phyloP scores from a whole-genome alignment of 2,329 filamentous ascomycete genomes.

The Cercospora sesami region DNA sequence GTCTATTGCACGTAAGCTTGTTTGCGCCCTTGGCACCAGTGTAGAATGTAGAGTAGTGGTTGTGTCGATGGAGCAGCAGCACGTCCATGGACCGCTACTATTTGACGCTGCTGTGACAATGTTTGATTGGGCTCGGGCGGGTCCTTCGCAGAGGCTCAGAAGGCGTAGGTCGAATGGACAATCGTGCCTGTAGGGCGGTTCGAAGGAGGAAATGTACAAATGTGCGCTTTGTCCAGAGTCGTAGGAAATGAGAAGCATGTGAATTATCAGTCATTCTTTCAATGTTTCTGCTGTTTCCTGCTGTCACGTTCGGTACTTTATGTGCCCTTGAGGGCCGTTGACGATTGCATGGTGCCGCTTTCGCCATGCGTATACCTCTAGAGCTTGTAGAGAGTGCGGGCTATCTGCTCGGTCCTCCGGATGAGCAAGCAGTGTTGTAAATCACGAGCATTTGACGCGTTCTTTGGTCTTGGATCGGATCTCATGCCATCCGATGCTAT shows the following conservation, averaged over 20 bases:
- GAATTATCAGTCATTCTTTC: background rate
- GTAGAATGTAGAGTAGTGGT: too few relatives aligned
- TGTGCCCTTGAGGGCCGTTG: background rate
- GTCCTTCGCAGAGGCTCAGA: background rate
- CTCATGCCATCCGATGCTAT: too few relatives aligned
- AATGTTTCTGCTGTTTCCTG: background rate
- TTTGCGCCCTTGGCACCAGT: too few relatives aligned
- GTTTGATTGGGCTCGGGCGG: background rate
- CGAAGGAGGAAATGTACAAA: background rate
- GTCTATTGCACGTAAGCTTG: too few relatives aligned
- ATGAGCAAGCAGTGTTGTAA: background rate
- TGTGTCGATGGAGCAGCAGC: too few relatives aligned
- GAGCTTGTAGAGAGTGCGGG: background rate
- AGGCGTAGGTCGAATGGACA: background rate
- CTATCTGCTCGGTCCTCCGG: too few relatives aligned
- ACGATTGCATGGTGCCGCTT: background rate
- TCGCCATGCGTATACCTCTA: background rate
- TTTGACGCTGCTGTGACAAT: background rate
- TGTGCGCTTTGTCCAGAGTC: background rate
- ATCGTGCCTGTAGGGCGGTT: background rate
- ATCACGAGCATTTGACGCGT: background rate
- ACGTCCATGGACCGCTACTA: background rate
- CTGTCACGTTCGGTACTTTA: background rate
- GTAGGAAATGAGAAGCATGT: background rate
- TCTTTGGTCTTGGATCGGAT: too few relatives aligned